Evolutionary conservation across 202 grass and related monocot genomes (phyloP).

Genomic region (Schoenoplectus triqueter): DNA sequence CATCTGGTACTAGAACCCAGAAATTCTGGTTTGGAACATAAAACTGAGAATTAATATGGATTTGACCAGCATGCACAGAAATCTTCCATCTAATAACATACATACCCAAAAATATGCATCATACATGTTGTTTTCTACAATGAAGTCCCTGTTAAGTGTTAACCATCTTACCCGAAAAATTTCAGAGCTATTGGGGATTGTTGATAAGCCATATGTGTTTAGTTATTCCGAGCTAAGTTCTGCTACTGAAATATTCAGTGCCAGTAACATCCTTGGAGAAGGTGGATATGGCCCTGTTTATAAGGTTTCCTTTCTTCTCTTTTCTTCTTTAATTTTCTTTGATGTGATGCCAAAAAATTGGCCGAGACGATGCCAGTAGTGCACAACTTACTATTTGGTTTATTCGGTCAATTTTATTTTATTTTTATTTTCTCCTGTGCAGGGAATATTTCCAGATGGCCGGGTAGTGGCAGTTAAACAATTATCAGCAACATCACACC

Average conservation of each 20-base stretch:
- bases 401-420: slow-evolving; percentile 3
- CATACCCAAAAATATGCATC: neutral
- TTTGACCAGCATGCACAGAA: neutral
- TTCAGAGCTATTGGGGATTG: slow-evolving; percentile 67
- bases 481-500: slow-evolving; percentile 67
- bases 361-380: neutral
- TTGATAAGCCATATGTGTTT: slow-evolving; percentile 63
- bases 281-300: slow-evolving; percentile 80
- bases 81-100: neutral
- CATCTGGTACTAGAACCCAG: neutral
- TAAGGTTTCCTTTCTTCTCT: slow-evolving; percentile 51
- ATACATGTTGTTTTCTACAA: neutral
- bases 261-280: slow-evolving; percentile 72
- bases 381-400: neutral
- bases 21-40: neutral
- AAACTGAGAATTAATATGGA: neutral
- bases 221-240: slow-evolving; percentile 67
- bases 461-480: slow-evolving; percentile 71
- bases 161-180: slow-evolving; percentile 3
- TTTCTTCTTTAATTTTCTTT: neutral
- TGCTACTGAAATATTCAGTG: slow-evolving; percentile 72
- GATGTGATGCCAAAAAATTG: neutral
- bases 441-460: slow-evolving; percentile 70
- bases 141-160: neutral
- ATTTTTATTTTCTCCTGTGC: slow-evolving; percentile 34